Evolutionary conservation across 2,329 filamentous ascomycete genomes (phyloP).

Genomic region (Aspergillus cejpii): DNA sequence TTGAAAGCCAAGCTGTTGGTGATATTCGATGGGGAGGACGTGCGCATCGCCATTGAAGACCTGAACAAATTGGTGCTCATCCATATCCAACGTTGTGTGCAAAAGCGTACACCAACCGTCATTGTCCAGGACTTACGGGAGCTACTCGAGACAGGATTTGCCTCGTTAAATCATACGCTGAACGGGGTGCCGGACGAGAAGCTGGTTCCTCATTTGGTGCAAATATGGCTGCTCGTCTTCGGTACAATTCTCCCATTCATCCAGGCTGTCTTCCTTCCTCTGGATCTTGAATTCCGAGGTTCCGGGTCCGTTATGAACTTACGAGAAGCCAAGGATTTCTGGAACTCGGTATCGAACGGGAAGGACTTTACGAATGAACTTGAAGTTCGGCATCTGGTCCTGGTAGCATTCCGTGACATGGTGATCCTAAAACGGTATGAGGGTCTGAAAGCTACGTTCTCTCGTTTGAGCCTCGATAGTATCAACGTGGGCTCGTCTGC

Average conservation of each 20-base stretch:
- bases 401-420: conserved; percentile 80
- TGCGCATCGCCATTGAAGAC: conserved; percentile 59
- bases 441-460: conserved; percentile 81
- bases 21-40: conserved; percentile 59
- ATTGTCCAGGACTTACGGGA: conserved; percentile 59
- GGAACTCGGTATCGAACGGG: conserved; percentile 62
- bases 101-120: conserved; percentile 52
- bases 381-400: conserved; percentile 80
- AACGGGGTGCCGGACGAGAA: conserved; percentile 73
- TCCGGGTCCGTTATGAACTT: conserved; percentile 68
- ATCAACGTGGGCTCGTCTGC: conserved; percentile 48
- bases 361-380: conserved; percentile 52
- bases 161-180: conserved; percentile 75
- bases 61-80: conserved; percentile 58
- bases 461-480: conserved; percentile 78
- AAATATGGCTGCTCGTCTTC: conserved; percentile 91
- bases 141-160: conserved; percentile 65
- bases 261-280: conserved; percentile 85
- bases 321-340: conserved; percentile 81
- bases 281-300: conserved; percentile 90
- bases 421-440: conserved; percentile 87
- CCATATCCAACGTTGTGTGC: conserved; percentile 57
- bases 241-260: conserved; percentile 86
- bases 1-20: conserved; percentile 57
- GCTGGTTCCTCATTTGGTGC: conserved; percentile 82